Evolutionary conservation across 352 stramenopile genomes (phyloP), one percentile per base, ranked within the genome.

Genomic region (Globisporangium megalacanthum): DNA sequence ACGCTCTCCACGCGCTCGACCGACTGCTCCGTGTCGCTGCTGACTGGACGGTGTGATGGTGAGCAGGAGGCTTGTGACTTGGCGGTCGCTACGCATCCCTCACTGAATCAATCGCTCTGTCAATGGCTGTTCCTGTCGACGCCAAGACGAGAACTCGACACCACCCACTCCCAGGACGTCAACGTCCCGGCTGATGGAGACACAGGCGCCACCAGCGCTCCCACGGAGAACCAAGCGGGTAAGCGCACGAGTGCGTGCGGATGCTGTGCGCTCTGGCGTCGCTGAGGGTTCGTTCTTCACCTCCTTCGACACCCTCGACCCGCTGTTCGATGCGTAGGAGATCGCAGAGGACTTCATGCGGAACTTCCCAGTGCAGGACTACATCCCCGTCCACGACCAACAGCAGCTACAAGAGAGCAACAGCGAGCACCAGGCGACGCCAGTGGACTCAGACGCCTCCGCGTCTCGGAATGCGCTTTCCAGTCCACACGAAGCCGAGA

Each of bases 281-380:
- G 17, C 35, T 41, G 19, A 7, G 36, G 0, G 4, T 11, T 2
- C 6, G 15, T 31, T 5, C 39, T 6, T 3, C 1, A 22, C 31
- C 25, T 25, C 17, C 31, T 13, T 25, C 17, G 39, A 45, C 15
- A 19, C 39, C 39, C n/a, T 48, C n/a, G 42, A 29, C 48, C 29
- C 35, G 25, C n/a, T 61, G 19, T 52, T 17, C 1, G 11, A 11
- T 50, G 5, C 35, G 22, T 8, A 56, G 61, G 56, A 79, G 67
- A 73, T 86, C 49, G 69, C 69, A 0, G 73, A 87, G 49, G 77
- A 83, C 1, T 83, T 86, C 49, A 75, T 88, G 75, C 69, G 75
- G 10, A 70, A 73, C 9, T 92, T 88, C 29, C 82, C 82, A 0
- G 65, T 90, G 2, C 82, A 92, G 46, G 76, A 87, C 14, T 92